Conservation (phyloP, 2,329 filamentous ascomycete genomes). For the Apiospora pterosperma region DNA sequence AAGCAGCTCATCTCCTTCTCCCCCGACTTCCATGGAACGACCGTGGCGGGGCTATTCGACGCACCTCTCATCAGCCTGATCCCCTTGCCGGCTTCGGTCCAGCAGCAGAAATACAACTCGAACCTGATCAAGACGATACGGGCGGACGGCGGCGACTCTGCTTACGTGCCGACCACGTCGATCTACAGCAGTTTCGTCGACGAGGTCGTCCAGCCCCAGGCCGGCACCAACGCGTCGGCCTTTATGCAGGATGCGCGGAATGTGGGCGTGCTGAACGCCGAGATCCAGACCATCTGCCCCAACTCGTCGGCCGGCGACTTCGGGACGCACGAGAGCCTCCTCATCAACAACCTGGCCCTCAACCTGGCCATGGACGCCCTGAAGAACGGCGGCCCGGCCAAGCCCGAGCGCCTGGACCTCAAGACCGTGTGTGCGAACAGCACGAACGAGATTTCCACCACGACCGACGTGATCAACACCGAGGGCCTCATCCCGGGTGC, state of each 20-base stretch:
- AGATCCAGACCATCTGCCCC: slow-evolving; percentile 40
- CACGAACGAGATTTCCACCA: too few species aligned
- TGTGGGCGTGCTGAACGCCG: slow-evolving; percentile 43
- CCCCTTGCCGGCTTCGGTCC: slow-evolving; percentile 39
- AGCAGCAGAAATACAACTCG: slow-evolving; percentile 43
- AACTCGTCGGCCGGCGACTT: neutral
- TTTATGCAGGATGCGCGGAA: slow-evolving; percentile 34
- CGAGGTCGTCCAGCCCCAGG: slow-evolving; percentile 49
- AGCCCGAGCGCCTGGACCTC: too few species aligned
- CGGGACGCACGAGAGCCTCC: slow-evolving; percentile 6
- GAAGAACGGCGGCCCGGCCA: neutral
- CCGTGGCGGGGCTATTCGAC: slow-evolving; percentile 11
- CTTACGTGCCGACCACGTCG: slow-evolving; percentile 52
- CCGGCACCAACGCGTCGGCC: slow-evolving; percentile 41
- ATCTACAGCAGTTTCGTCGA: slow-evolving; percentile 46
- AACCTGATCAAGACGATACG: slow-evolving; percentile 39
- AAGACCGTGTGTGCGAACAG: too few species aligned
- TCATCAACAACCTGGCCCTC: slow-evolving; percentile 6
- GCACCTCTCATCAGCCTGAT: neutral
- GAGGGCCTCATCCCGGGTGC: too few species aligned
- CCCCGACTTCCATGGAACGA: slow-evolving; percentile 41
- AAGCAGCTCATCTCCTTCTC: slow-evolving; percentile 50
- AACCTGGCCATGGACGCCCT: slow-evolving; percentile 6
- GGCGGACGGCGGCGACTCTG: slow-evolving; percentile 41
- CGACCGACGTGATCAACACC: too few species aligned